Conservation (phyloP, 495 filamentous ascomycete genomes). For the Hypoxylon lienhwacheense region DNA sequence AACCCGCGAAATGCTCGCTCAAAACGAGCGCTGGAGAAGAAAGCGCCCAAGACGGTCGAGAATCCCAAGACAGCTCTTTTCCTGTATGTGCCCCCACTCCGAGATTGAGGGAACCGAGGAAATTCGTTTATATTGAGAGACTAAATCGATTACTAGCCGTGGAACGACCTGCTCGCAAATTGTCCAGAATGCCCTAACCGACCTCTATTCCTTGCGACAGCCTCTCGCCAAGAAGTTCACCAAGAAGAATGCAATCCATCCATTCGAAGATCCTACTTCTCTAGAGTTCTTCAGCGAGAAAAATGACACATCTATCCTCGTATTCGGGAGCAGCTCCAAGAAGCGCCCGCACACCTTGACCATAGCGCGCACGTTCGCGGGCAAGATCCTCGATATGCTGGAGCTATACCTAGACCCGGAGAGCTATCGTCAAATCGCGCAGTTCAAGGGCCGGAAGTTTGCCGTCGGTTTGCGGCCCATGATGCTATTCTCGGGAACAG, state of each 20-base stretch:
- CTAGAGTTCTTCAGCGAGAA: slow-evolving; percentile 93
- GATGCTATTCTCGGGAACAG: slow-evolving; percentile 80
- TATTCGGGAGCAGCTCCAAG: slow-evolving; percentile 83
- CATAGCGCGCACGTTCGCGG: slow-evolving; percentile 76
- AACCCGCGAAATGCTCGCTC: slow-evolving; percentile 94
- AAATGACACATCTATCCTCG: slow-evolving; percentile 79
- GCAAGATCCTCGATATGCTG: slow-evolving; percentile 89
- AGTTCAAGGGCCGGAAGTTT: slow-evolving; percentile 83
- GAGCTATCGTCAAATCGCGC: slow-evolving; percentile 63
- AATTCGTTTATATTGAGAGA: background rate
- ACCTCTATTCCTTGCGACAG: slow-evolving; percentile 78
- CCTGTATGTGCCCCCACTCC: slow-evolving; percentile 47
- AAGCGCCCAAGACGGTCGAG: slow-evolving; percentile 83
- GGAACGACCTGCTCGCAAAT: slow-evolving; percentile 78
- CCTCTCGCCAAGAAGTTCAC: slow-evolving; percentile 81
- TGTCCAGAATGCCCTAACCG: slow-evolving; percentile 75
- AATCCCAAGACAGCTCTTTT: slow-evolving; percentile 85
- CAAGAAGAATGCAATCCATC: slow-evolving; percentile 93
- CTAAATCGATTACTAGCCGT: slow-evolving; percentile 43
- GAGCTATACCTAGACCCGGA: slow-evolving; percentile 77
- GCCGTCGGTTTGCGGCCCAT: slow-evolving; percentile 83
- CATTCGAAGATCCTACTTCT: slow-evolving; percentile 85
- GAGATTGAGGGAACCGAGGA: too few species aligned
- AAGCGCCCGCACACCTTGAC: slow-evolving; percentile 91
- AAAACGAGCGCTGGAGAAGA: slow-evolving; percentile 87